Percentiles rank a stretch among this genome's conserved stretches.
Evolutionary conservation across 208 protist species (phyloP).

Genomic region (Acanthamoeba castellanii): DNA sequence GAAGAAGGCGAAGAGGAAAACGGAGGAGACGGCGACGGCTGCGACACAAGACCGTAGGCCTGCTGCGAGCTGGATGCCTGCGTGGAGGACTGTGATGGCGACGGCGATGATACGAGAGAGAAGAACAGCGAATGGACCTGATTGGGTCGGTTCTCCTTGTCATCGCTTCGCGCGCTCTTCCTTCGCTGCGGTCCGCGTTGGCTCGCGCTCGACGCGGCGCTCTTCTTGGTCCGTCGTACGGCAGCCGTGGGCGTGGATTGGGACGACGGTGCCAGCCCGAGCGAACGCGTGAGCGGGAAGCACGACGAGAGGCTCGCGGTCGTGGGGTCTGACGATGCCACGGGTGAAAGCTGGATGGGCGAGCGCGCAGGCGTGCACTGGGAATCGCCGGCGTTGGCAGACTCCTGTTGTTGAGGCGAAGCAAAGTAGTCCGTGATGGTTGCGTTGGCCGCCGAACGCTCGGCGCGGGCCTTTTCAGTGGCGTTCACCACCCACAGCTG

Average conservation of each 20-base stretch:
- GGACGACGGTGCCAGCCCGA: background rate
- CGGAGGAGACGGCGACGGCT: background rate
- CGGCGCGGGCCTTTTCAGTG: background rate
- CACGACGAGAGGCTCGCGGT: background rate
- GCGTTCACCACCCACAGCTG: constrained; percentile 26
- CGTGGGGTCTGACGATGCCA: background rate
- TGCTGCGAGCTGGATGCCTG: background rate
- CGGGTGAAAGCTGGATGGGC: constrained; percentile 7
- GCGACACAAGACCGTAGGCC: background rate
- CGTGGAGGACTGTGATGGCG: background rate
- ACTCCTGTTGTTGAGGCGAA: background rate
- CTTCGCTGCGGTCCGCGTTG: background rate
- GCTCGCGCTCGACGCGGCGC: background rate
- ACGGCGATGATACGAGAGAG: background rate
- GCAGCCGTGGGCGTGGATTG: background rate
- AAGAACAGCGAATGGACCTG: background rate
- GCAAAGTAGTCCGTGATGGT: constrained; percentile 31
- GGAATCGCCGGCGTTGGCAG: background rate
- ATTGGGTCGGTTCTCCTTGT: constrained; percentile 39
- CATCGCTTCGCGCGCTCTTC: background rate
- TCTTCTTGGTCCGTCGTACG: background rate
- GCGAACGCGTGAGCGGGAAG: constrained; percentile 2
- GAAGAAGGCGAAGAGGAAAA: background rate
- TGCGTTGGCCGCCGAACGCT: background rate
- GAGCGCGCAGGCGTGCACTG: background rate